Evolutionary conservation across 768 basidiomycete species (phyloP).

Genomic region (Sistotremastrum niveocremeum): DNA sequence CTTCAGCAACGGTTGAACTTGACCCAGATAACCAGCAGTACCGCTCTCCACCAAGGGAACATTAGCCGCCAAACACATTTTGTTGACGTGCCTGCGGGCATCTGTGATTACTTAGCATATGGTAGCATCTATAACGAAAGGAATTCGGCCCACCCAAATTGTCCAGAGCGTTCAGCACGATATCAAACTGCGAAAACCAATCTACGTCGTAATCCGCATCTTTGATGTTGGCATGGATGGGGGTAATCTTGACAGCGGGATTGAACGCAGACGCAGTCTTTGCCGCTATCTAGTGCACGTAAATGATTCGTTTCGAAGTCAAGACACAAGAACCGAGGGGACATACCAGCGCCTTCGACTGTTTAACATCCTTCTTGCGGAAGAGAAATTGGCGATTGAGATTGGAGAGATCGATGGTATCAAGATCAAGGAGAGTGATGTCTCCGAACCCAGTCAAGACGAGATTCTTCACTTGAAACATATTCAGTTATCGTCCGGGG

Average conservation of each 20-base stretch:
- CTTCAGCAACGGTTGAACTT: conserved; percentile 88
- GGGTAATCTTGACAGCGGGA: conserved; percentile 73
- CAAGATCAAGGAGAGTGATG: conserved; percentile 88
- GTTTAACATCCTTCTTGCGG: conserved; percentile 92
- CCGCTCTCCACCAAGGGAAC: conserved; percentile 92
- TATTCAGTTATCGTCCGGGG: neutral
- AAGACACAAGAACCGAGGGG: neutral
- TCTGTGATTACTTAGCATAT: conserved; percentile 31
- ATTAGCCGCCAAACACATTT: conserved; percentile 89
- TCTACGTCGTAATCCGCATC: conserved; percentile 77
- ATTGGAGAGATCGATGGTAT: conserved; percentile 97
- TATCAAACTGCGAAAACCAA: conserved; percentile 85
- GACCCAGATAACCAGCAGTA: conserved; percentile 92
- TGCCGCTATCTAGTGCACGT: conserved; percentile 50
- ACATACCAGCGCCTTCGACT: conserved; percentile 82
- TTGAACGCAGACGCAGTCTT: conserved; percentile 77
- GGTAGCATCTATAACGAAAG: neutral
- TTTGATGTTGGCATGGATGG: conserved; percentile 93
- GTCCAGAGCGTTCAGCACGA: conserved; percentile 92
- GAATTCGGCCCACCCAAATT: conserved; percentile 59
- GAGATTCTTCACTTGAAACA: conserved; percentile 75
- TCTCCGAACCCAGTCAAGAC: conserved; percentile 86
- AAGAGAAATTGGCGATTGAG: conserved; percentile 96
- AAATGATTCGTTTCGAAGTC: neutral
- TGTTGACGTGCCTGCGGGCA: conserved; percentile 90